Evolutionary conservation across 805 yeast species (phyloP).

Genomic region (Candida boleticola): DNA sequence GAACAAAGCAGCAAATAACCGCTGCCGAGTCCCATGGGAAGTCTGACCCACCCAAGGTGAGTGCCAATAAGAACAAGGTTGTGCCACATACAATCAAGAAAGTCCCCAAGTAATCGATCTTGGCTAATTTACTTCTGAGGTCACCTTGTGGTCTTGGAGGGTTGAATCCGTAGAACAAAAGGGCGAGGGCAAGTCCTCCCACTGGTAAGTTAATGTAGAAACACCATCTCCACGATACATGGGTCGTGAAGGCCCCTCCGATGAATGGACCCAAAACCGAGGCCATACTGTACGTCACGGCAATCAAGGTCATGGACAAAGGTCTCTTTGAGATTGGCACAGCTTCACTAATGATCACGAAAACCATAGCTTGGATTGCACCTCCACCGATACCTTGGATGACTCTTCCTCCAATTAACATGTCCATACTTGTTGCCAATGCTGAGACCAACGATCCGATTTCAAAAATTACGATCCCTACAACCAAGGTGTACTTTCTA

Average conservation of each 20-base stretch:
- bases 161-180: slow-evolving; percentile 40
- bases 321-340: slow-evolving; percentile 45
- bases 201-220: slow-evolving; percentile 68
- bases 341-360: slow-evolving; percentile 56
- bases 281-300: slow-evolving; percentile 47
- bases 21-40: slow-evolving; percentile 56
- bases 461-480: slow-evolving; percentile 53
- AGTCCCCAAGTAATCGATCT: slow-evolving; percentile 52
- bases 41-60: slow-evolving; percentile 54
- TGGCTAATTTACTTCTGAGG: slow-evolving; percentile 32
- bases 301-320: slow-evolving; percentile 35
- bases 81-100: slow-evolving; percentile 40
- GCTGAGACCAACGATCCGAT: slow-evolving; percentile 64
- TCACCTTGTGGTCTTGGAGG: slow-evolving; percentile 47
- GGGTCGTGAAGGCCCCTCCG: slow-evolving; percentile 63
- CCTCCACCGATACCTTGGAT: slow-evolving; percentile 73
- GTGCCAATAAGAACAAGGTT: slow-evolving; percentile 45
- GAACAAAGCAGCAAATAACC: slow-evolving; percentile 45
- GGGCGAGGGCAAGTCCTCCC: slow-evolving; percentile 49
- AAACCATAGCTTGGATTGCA: slow-evolving; percentile 56
- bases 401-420: slow-evolving; percentile 69
- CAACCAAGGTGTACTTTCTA: slow-evolving; percentile 47
- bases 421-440: slow-evolving; percentile 50
- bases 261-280: slow-evolving; percentile 60
- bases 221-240: slow-evolving; percentile 74